Evolutionary conservation across 2,329 filamentous ascomycete genomes (phyloP), one percentile per base, ranked within the genome.

Genomic region (Pseudonectria buxi): DNA sequence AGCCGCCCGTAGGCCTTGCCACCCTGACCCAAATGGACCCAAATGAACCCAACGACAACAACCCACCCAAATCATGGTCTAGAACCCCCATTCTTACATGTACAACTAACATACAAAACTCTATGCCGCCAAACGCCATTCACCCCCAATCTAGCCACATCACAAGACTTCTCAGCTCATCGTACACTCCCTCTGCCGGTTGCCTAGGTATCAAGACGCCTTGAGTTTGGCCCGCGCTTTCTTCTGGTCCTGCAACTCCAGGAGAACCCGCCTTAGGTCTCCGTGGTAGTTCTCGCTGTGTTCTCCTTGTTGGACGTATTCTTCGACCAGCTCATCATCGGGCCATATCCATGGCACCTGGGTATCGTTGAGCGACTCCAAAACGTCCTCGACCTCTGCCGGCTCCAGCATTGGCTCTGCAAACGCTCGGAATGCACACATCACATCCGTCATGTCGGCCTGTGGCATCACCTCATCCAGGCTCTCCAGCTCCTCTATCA

Each of bases 351-450:
- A 61, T 10, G 36, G 43, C 35, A 56, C 29, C 10, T 43, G 46
- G 24, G 49, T 43, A 12, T 42, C 39, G 26, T 54, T 49, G 24
- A 60, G 39, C 7, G 40, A 43, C 4, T 45, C 37, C 30, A 57
- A 49, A n/a, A 69, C 45, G 28, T 48, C 43, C 12, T 41, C 38
- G 35, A 65, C 51, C 24, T 45, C 47, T n/a, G 52, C 45, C 9
- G 43, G 41, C 6, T 54, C 50, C 2, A 74, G 56, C 39, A 63
- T 56, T 6, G 63, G 62, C 37, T 68, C 62, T 4, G 65, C 69
- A 44, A 73, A 65, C 4, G 67, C 61, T 10, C 68, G 63, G 51
- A 74, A 77, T 10, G 59, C 59, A 42, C 67, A 71, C 7, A 72
- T 44, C 18, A 61, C 60, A 16, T 63, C 55, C 10, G 49, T 45